Evolutionary conservation across 306 rosid genomes (phyloP), one percentile per base, ranked within the genome.

Genomic region (Abrus precatorius): DNA sequence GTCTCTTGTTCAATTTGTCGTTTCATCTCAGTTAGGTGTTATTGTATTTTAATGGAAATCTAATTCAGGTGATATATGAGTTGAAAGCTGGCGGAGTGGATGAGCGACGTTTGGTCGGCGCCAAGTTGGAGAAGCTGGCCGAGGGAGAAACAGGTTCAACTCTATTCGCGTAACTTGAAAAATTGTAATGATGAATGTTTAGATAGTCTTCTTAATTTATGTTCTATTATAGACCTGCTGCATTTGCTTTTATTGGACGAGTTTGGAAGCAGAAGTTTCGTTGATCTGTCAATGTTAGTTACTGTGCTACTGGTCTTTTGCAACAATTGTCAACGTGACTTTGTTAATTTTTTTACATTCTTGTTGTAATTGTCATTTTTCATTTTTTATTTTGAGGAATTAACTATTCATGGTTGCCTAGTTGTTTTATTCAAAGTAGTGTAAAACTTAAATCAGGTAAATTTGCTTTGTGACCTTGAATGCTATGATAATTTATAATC

Each of bases 11-110:
- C 76, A 7, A n/a, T 84, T 44, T 71, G 30, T 48, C 12, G 6
- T 36, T 36, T 36, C 40, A 8, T 28, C 29, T 69, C 57, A 29
- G 41, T 69, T 69, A 14, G 55, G 1, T 28, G 55, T 41, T 34
- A 41, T 54, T 55, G 10, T 27, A 30, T 77, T 61, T 63, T 63
- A n/a, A 32, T 47, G 9, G 44, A 33, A 76, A 28, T 30, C 43
- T 85, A 70, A 13, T 61, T 68, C 79, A 93, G 97, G 93, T 95
- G 47, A 92, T 95, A 68, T 95, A 95, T 72, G 99, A 95, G 87
- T 92, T 95, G 74, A 95, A 95, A 88, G 97, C 99, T 36, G 98
- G 99, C 10, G 98, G 99, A n/a, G 94, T 95, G 20, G 99, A 95
- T 44, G 93, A 93, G 84, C 84, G 99, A 74, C 98, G 99, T 60